Evolutionary conservation across 108 stramenopile species (phyloP), one percentile per base, ranked within the genome.

Genomic region (Fistulifera pelliculosa): DNA sequence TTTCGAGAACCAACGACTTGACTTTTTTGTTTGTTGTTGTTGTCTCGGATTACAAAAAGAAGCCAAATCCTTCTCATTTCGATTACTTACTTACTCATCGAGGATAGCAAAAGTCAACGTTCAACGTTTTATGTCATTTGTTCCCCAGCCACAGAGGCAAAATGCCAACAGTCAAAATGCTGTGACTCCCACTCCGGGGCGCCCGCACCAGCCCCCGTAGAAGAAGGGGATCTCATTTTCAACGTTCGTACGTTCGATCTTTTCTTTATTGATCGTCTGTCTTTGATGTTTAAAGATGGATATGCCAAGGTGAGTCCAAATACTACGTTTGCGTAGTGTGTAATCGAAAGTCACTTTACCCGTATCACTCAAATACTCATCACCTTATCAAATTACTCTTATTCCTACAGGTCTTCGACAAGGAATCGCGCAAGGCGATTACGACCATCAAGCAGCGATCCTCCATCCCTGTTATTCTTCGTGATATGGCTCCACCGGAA

Each of bases 401-500:
- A 23, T 23, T 44, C 4, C 49, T 17, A n/a, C 15, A 90, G 90
- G 74, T 75, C 16, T 91, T 81, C 58, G 80, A 87, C 53, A 70
- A 79, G 50, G 81, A 85, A 61, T 62, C 83, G 28, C 74, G 69
- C 40, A 77, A 70, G 56, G 68, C 76, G 39, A 71, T 75, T 51
- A 73, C 77, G 48, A 73, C 67, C 44, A 68, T 71, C 43, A 84
- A 83, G 58, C 80, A 77, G 44, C 73, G 77, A 27, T 94, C 93
- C 16, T 84, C 84, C 58, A 91, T 94, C 60, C 94, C 94, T 48
- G 21, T 90, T 49, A 89, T 94, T 60, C 80, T 94, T 17, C 85
- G 94, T 49, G 90, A 94, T 55, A 91, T 94, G 88, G 90, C 89
- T 24, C 94, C 94, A 21, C 92, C 92, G 24, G 71, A 80, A 28